These are phyloP conservation scores for Panicum virgatum DNA, from an alignment of 202 grass and related monocot genomes.

Conservation along the genomic window DNA sequence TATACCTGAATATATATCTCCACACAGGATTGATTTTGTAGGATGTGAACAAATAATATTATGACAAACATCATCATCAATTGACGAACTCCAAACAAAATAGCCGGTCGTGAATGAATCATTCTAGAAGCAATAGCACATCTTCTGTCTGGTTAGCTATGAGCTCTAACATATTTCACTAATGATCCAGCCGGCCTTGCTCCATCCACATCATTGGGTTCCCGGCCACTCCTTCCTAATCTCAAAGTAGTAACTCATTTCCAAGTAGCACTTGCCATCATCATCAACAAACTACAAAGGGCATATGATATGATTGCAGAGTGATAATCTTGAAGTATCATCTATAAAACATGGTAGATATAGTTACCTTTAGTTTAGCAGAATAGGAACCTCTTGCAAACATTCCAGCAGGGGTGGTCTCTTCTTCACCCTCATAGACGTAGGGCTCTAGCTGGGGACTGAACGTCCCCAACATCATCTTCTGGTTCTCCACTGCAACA, in stretches of 20 bases:
- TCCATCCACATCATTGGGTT: conserved; percentile 42
- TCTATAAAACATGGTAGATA: background rate
- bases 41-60: conserved; percentile 44
- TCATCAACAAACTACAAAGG: conserved; percentile 79
- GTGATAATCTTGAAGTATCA: background rate
- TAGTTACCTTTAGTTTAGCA: conserved; percentile 71
- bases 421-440: conserved; percentile 77
- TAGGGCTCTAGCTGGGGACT: conserved; percentile 88
- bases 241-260: conserved; percentile 90
- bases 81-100: conserved; percentile 17
- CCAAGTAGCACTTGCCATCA: conserved; percentile 87
- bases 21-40: conserved; percentile 38
- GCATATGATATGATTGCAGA: background rate
- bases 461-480: conserved; percentile 90
- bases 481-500: conserved; percentile 68
- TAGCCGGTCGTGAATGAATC: conserved; percentile 12
- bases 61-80: background rate
- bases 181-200: conserved; percentile 25
- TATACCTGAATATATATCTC: conserved; percentile 31
- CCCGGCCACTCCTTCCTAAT: conserved; percentile 89
- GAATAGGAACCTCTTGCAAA: conserved; percentile 86
- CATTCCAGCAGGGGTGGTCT: conserved; percentile 76
- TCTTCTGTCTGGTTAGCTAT: conserved; percentile 44
- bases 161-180: conserved; percentile 40
- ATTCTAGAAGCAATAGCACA: conserved; percentile 47